These are phyloP conservation scores for Corynespora cassiicola DNA, from an alignment of 2,329 filamentous ascomycete species.

Conservation along the genomic window DNA sequence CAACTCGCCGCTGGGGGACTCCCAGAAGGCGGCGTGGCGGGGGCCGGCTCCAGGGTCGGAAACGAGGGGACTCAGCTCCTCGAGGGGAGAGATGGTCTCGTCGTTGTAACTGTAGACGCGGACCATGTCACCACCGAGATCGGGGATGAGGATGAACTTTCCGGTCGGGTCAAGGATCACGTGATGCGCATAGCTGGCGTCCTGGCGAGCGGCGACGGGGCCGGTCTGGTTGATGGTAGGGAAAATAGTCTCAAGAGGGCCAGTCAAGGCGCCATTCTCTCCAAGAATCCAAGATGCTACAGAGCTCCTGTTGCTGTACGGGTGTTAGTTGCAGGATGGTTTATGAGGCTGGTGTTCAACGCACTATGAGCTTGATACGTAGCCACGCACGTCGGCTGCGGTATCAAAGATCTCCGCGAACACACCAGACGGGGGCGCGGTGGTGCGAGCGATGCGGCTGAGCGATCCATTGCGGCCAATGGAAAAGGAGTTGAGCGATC, in stretches of 20 bases:
- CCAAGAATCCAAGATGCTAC: conserved; percentile 15
- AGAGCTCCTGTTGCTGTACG: conserved; percentile 14
- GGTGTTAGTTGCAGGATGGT: background rate
- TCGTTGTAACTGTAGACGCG: conserved; percentile 62
- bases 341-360: too few relatives aligned
- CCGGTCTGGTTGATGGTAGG: conserved; percentile 10
- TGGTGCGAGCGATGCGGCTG: conserved; percentile 11
- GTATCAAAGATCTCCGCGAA: conserved; percentile 13
- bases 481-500: conserved; percentile 16
- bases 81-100: conserved; percentile 47
- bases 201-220: conserved; percentile 40
- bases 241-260: conserved; percentile 9
- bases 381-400: conserved; percentile 8
- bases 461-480: conserved; percentile 10
- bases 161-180: conserved; percentile 68
- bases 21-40: conserved; percentile 65
- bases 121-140: conserved; percentile 69
- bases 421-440: conserved; percentile 19
- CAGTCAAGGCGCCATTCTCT: conserved; percentile 6
- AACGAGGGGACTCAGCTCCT: conserved; percentile 52
- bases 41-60: conserved; percentile 64
- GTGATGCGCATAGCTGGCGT: conserved; percentile 53
- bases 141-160: conserved; percentile 65
- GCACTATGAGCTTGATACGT: conserved; percentile 18
- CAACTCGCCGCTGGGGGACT: conserved; percentile 11